Evolutionary conservation across 345 rosid species (phyloP).

Genomic region (Gossypium bickii): DNA sequence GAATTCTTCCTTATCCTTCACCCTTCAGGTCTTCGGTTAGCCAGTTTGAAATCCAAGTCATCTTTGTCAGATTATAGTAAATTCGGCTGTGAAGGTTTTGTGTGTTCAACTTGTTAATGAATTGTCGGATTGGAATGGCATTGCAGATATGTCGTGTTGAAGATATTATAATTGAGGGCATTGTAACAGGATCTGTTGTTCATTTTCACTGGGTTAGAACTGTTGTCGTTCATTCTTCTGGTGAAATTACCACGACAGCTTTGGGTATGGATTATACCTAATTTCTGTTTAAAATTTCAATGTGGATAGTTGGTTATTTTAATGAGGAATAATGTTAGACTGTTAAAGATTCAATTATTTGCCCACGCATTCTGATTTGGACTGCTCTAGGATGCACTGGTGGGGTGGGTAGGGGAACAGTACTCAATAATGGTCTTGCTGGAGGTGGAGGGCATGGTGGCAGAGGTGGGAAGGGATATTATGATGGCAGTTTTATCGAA

Average conservation of each 20-base stretch:
- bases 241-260: slow-evolving; percentile 50
- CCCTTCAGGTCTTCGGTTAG: slow-evolving; percentile 68
- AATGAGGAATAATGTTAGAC: background rate
- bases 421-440: slow-evolving; percentile 62
- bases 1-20: slow-evolving; percentile 83
- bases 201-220: slow-evolving; percentile 65
- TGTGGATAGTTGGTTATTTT: background rate
- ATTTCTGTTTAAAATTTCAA: background rate
- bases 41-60: slow-evolving; percentile 26
- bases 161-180: slow-evolving; percentile 48
- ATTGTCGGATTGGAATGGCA: slow-evolving; percentile 15
- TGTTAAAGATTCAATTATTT: slow-evolving; percentile 3
- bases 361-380: slow-evolving; percentile 7
- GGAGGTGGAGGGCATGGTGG: slow-evolving; percentile 99
- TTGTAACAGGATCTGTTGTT: slow-evolving; percentile 52
- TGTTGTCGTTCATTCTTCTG: slow-evolving; percentile 39
- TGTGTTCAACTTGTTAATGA: slow-evolving; percentile 17
- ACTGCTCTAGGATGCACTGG: slow-evolving; percentile 70
- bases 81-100: slow-evolving; percentile 9
- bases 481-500: slow-evolving; percentile 58
- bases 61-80: slow-evolving; percentile 20
- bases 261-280: slow-evolving; percentile 36
- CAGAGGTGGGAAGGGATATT: slow-evolving; percentile 76
- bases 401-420: slow-evolving; percentile 78
- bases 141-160: slow-evolving; percentile 73